Evolutionary conservation across 2,329 filamentous ascomycete genomes (phyloP).

Genomic region (Sclerotinia trifoliorum): DNA sequence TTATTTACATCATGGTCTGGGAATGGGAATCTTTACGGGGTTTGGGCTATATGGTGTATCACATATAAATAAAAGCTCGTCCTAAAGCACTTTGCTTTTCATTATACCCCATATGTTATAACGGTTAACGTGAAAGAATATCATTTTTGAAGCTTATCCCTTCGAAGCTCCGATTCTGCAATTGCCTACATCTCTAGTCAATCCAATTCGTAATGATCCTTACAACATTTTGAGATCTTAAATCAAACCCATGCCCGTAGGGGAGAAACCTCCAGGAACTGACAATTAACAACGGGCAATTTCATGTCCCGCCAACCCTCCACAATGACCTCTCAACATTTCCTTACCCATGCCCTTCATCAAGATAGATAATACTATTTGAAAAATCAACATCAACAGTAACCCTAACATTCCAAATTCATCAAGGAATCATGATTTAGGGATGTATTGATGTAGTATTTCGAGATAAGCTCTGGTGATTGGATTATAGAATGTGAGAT

Average conservation of each 20-base stretch:
- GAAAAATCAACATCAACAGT: neutral
- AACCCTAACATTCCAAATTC: too few relatives aligned
- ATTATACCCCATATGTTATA: constrained; percentile 20
- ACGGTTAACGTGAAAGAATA: constrained; percentile 13
- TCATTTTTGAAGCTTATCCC: neutral
- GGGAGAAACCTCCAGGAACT: neutral
- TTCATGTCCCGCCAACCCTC: neutral
- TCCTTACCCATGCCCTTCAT: neutral
- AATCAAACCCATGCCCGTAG: neutral
- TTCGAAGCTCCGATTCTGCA: neutral
- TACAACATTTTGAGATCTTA: neutral
- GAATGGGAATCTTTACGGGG: constrained; percentile 29
- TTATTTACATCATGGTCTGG: constrained; percentile 29
- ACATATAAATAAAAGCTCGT: constrained; percentile 23
- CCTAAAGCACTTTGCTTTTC: constrained; percentile 22
- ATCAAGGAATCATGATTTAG: too few relatives aligned
- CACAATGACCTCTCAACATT: too few relatives aligned
- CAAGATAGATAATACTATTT: too few relatives aligned
- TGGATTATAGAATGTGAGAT: too few relatives aligned
- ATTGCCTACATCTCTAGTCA: neutral
- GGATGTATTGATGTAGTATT: too few relatives aligned
- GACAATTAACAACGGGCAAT: neutral
- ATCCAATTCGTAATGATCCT: too few relatives aligned
- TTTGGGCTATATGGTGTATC: constrained; percentile 29
- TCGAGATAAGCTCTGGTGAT: too few relatives aligned